Evolutionary conservation across 768 basidiomycete genomes (phyloP).

Genomic region (Pleurotus sapidus): DNA sequence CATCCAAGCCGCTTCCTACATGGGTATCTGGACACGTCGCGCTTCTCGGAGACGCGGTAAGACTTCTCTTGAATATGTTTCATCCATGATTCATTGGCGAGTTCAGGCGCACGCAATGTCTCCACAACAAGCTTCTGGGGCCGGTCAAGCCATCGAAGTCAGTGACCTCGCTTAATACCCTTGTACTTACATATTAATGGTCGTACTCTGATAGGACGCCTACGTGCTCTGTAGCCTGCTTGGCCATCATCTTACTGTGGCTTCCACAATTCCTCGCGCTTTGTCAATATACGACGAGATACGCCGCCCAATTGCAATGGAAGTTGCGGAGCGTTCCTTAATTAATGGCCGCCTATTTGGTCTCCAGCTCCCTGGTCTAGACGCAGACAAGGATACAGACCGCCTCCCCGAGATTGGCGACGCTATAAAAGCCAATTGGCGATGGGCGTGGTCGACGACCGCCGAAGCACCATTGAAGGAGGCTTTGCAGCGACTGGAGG

Average conservation of each 20-base stretch:
- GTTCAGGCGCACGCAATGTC: conserved; percentile 44
- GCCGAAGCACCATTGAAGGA: conserved; percentile 1
- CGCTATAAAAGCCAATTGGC: conserved; percentile 26
- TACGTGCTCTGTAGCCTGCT: conserved; percentile 44
- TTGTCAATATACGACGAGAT: conserved; percentile 34
- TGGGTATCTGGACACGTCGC: conserved; percentile 35
- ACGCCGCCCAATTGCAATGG: conserved; percentile 31
- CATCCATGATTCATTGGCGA: not conserved
- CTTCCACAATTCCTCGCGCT: conserved; percentile 24
- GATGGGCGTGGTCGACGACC: conserved; percentile 16
- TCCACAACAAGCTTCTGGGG: conserved; percentile 45
- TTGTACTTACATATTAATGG: not conserved
- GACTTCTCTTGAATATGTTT: not conserved
- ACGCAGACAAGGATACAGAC: conserved; percentile 14
- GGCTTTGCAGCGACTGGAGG: not conserved
- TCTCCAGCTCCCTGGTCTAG: conserved; percentile 18
- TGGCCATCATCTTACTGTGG: conserved; percentile 22
- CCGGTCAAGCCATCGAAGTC: conserved; percentile 51
- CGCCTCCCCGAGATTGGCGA: conserved; percentile 21
- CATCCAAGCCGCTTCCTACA: conserved; percentile 30
- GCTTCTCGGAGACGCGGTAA: conserved; percentile 44
- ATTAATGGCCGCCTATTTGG: conserved; percentile 26
- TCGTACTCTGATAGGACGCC: conserved; percentile 32
- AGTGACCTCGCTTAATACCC: conserved; percentile 2
- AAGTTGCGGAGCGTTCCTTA: conserved; percentile 24